Percentiles rank a stretch among this genome's conserved stretches.
These are phyloP conservation scores for Wickerhamomyces strasburgensis DNA, from an alignment of 805 yeast genomes.

Conservation along the genomic window DNA sequence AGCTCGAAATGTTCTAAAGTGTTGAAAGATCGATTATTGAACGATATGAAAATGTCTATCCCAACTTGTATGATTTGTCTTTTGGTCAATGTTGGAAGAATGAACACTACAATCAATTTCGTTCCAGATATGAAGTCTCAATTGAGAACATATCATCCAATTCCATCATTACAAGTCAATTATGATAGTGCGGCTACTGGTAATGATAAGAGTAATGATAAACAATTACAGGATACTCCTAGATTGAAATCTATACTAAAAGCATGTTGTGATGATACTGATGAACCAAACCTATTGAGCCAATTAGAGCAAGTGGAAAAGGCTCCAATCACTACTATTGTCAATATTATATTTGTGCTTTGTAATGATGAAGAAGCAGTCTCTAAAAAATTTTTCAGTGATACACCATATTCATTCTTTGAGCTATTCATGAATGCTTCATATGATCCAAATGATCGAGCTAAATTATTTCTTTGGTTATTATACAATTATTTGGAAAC, in stretches of 20 bases:
- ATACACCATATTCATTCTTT: conserved; percentile 48
- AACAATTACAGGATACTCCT: conserved; percentile 92
- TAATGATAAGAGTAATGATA: conserved; percentile 41
- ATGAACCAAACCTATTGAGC: conserved; percentile 42
- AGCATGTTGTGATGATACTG: conserved; percentile 72
- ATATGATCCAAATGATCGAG: conserved; percentile 61
- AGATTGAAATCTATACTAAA: conserved; percentile 84
- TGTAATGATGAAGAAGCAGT: conserved; percentile 59
- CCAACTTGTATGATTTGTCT: conserved; percentile 79
- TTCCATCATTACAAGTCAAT: conserved; percentile 80
- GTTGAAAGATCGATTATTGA: conserved; percentile 67
- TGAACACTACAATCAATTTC: conserved; percentile 92
- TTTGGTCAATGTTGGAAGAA: conserved; percentile 84
- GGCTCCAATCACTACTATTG: conserved; percentile 54
- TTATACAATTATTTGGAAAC: conserved; percentile 79
- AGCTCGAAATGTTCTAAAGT: conserved; percentile 81
- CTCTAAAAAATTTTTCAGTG: conserved; percentile 29
- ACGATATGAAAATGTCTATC: conserved; percentile 56
- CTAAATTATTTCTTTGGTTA: conserved; percentile 76
- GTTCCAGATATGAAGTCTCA: conserved; percentile 95
- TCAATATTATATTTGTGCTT: conserved; percentile 69
- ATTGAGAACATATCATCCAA: conserved; percentile 86
- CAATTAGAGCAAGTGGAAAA: conserved; percentile 38
- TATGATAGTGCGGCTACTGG: conserved; percentile 33
- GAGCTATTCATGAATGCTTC: conserved; percentile 65